These are phyloP conservation scores for Heracleum sosnowskyi DNA, from an alignment of 129 eudicot species.

Conservation along the genomic window DNA sequence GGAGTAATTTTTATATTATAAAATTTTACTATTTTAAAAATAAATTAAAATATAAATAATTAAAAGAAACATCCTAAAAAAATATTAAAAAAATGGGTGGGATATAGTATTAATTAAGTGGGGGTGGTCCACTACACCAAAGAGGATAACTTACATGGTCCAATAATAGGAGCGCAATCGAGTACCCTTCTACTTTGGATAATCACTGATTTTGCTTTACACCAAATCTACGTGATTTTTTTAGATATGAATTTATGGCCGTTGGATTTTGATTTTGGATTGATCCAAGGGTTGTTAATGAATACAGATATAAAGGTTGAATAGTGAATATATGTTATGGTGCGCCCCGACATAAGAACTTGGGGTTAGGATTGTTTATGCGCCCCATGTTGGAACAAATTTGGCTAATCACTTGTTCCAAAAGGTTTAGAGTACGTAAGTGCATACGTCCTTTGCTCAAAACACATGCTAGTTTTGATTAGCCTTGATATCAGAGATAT, in stretches of 20 bases:
- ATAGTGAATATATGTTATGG: neutral
- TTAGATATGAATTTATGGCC: neutral
- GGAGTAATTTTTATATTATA: too few relatives aligned
- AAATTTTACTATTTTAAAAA: too few relatives aligned
- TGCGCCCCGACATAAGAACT: conserved; percentile 4
- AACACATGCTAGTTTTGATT: too few relatives aligned
- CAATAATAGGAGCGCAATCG: neutral
- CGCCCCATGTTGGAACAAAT: conserved; percentile 20
- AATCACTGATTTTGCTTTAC: conserved; percentile 6
- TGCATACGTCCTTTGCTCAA: too few relatives aligned
- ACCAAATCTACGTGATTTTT: neutral
- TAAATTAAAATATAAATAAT: too few relatives aligned
- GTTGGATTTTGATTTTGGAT: neutral
- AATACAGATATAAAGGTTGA: neutral
- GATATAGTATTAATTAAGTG: neutral
- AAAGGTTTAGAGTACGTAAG: neutral
- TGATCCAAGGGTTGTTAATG: neutral
- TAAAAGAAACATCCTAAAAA: too few relatives aligned
- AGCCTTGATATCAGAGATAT: too few relatives aligned
- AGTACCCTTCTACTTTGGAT: neutral
- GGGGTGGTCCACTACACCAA: neutral
- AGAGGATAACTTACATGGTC: neutral
- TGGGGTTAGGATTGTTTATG: neutral
- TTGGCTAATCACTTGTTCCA: neutral
- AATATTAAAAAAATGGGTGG: too few relatives aligned